Evolutionary conservation across 768 basidiomycete genomes (phyloP).

Genomic region (Amanita subjunquillea): DNA sequence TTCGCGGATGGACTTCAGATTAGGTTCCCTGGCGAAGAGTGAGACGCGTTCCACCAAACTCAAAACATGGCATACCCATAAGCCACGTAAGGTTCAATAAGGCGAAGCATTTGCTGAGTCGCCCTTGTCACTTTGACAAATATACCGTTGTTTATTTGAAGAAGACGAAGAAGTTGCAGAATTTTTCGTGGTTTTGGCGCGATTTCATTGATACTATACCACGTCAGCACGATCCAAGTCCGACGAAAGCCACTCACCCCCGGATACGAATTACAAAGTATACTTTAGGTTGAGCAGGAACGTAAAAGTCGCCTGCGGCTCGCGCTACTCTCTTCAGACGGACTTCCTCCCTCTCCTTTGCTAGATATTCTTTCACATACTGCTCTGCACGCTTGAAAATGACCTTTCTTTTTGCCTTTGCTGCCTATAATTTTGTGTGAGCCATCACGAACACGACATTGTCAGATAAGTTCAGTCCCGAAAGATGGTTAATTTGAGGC

Average conservation of each 20-base stretch:
- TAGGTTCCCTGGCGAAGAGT: conserved; percentile 61
- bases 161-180: conserved; percentile 92
- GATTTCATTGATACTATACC: conserved; percentile 92
- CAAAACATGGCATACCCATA: conserved; percentile 56
- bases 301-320: conserved; percentile 91
- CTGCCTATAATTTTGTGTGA: conserved; percentile 39
- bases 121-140: conserved; percentile 97
- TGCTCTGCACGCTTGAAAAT: conserved; percentile 99
- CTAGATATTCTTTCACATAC: conserved; percentile 94
- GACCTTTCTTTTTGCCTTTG: conserved; percentile 88
- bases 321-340: conserved; percentile 90
- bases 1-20: conserved; percentile 94
- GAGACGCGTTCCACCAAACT: neutral
- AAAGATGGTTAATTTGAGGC: conserved; percentile 91
- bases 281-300: conserved; percentile 92
- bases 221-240: conserved; percentile 3
- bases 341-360: conserved; percentile 93
- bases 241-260: conserved; percentile 50
- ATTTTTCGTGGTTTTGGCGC: conserved; percentile 99
- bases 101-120: conserved; percentile 95
- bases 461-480: conserved; percentile 55
- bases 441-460: conserved; percentile 9
- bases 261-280: conserved; percentile 97
- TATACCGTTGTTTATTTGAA: conserved; percentile 99
- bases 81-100: conserved; percentile 94